Percentiles rank a stretch among this genome's conserved stretches.
Evolutionary conservation across 2,329 filamentous ascomycete species (phyloP).

Genomic region (Pleurostoma richardsiae): DNA sequence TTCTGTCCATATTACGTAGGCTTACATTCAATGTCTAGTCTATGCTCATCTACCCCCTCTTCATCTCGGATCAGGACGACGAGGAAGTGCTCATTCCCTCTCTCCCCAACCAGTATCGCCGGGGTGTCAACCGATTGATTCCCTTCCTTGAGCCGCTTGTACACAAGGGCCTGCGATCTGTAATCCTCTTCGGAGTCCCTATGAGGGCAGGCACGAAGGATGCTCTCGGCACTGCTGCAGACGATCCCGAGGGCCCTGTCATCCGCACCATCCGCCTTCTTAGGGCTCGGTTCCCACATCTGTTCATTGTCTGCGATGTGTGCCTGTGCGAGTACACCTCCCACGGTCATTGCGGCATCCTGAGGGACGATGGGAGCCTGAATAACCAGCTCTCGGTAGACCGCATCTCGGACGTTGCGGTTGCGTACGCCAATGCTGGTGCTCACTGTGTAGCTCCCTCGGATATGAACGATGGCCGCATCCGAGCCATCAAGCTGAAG

Average conservation of each 20-base stretch:
- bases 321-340: constrained; percentile 98
- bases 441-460: constrained; percentile 96
- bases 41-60: constrained; percentile 97
- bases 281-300: constrained; percentile 76
- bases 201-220: constrained; percentile 79
- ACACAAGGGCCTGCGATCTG: constrained; percentile 82
- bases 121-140: constrained; percentile 80
- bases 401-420: constrained; percentile 93
- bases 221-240: constrained; percentile 82
- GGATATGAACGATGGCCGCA: constrained; percentile 98
- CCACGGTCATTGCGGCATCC: constrained; percentile 94
- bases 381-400: constrained; percentile 94
- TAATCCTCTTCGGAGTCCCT: constrained; percentile 95
- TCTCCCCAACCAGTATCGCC: constrained; percentile 83
- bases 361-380: constrained; percentile 85
- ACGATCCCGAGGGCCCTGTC: constrained; percentile 89
- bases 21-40: constrained; percentile 49
- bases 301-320: constrained; percentile 90
- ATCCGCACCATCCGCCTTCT: constrained; percentile 82
- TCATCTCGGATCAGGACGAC: constrained; percentile 90
- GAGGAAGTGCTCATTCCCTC: constrained; percentile 89
- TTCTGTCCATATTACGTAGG: not conserved
- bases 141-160: constrained; percentile 83
- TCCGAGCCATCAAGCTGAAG: constrained; percentile 96
- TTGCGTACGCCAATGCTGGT: constrained; percentile 91